Percentiles rank a stretch among this genome's conserved stretches.
These are phyloP conservation scores for Fusarium sp. DNA, from an alignment of 2,329 filamentous ascomycete genomes.

Conservation along the genomic window DNA sequence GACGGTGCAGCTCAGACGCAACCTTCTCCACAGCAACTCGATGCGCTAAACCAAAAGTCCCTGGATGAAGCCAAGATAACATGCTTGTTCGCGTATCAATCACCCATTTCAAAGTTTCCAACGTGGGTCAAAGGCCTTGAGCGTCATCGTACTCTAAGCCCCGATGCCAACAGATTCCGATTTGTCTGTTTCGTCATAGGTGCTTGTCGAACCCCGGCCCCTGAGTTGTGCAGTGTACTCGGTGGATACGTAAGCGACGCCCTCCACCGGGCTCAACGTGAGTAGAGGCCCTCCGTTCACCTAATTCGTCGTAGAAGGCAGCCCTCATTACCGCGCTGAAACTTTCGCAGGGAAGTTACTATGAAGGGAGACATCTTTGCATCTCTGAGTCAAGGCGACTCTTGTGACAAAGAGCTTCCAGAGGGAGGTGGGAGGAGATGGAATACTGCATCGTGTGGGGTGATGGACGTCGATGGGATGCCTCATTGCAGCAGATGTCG, in stretches of 20 bases:
- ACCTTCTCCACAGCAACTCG: conserved; percentile 33
- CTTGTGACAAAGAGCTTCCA: conserved; percentile 5
- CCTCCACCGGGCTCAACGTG: conserved; percentile 25
- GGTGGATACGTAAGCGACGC: conserved; percentile 41
- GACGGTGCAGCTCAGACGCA: conserved; percentile 26
- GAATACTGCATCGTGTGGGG: conserved; percentile 36
- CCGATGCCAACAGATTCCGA: conserved; percentile 15
- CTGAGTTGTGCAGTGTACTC: conserved; percentile 15
- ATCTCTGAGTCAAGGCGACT: conserved; percentile 14
- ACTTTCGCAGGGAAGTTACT: conserved; percentile 29
- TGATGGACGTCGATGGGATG: conserved; percentile 34
- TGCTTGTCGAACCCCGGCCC: conserved; percentile 20
- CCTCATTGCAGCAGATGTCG: conserved; percentile 20
- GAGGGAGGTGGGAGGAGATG: conserved; percentile 23
- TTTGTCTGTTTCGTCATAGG: conserved; percentile 26
- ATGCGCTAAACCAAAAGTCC: conserved; percentile 39
- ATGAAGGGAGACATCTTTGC: conserved; percentile 27
- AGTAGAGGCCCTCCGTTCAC: conserved; percentile 16
- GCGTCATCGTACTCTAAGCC: conserved; percentile 13
- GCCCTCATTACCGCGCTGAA: conserved; percentile 39
- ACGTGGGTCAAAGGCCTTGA: conserved; percentile 13
- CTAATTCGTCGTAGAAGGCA: conserved; percentile 35
- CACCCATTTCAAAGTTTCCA: conserved; percentile 14
- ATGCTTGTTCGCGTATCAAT: conserved; percentile 18
- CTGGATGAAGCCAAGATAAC: conserved; percentile 13